Evolutionary conservation across 2,329 filamentous ascomycete genomes (phyloP).

Genomic region (Pseudopyricularia javanii): DNA sequence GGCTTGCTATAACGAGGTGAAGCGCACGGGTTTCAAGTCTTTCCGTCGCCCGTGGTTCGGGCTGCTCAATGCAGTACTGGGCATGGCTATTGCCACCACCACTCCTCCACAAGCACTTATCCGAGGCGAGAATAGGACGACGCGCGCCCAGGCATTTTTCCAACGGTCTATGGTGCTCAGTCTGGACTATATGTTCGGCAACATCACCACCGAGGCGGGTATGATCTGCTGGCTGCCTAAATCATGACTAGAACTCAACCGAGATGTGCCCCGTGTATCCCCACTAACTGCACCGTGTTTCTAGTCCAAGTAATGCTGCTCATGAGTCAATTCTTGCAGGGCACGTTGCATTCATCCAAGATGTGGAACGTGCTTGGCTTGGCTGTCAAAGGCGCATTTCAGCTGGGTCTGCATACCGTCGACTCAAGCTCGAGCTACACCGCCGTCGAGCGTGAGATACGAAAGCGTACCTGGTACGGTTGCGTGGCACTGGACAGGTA

Average conservation of each 20-base stretch:
- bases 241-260: no score
- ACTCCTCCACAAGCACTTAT: no score
- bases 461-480: slow-evolving; percentile 35
- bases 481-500: slow-evolving; percentile 33
- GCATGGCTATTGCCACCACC: slow-evolving; percentile 29
- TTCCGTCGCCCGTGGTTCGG: slow-evolving; percentile 36
- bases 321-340: slow-evolving; percentile 38
- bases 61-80: slow-evolving; percentile 35
- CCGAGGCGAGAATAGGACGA: no score
- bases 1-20: slow-evolving; percentile 7
- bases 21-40: slow-evolving; percentile 11
- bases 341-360: slow-evolving; percentile 37
- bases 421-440: slow-evolving; percentile 21
- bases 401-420: slow-evolving; percentile 36
- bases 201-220: no score
- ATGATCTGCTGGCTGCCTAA: no score
- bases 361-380: slow-evolving; percentile 42
- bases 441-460: slow-evolving; percentile 29
- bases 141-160: slow-evolving; percentile 31
- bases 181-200: no score
- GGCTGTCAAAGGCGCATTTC: slow-evolving; percentile 34
- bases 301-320: slow-evolving; percentile 35
- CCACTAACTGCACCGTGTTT: no score
- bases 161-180: slow-evolving; percentile 28
- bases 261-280: no score